These are phyloP conservation scores for Dujonia santamariae DNA, from an alignment of 1,139 yeast genomes.

Conservation along the genomic window DNA sequence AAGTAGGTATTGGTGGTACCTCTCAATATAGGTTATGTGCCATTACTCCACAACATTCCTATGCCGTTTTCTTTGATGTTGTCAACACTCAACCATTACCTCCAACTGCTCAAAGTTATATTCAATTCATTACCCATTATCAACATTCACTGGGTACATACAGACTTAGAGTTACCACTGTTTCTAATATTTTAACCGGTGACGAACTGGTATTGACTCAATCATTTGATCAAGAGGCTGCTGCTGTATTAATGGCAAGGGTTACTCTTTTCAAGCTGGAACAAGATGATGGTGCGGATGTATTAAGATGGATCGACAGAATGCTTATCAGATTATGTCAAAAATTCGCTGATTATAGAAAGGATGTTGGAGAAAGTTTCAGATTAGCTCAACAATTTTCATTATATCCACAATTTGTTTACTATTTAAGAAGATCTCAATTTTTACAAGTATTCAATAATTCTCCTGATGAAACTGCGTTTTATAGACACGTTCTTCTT, in stretches of 20 bases:
- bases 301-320: conserved; percentile 50
- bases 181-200: conserved; percentile 60
- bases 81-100: conserved; percentile 50
- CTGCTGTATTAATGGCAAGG: conserved; percentile 94
- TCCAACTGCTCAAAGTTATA: conserved; percentile 52
- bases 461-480: conserved; percentile 98
- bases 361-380: conserved; percentile 45
- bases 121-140: conserved; percentile 73
- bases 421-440: conserved; percentile 94
- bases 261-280: conserved; percentile 89
- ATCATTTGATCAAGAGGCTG: conserved; percentile 98
- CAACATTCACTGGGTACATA: conserved; percentile 80
- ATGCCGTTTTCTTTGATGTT: conserved; percentile 86
- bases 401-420: conserved; percentile 89
- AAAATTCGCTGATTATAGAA: conserved; percentile 50
- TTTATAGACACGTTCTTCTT: conserved; percentile 87
- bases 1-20: conserved; percentile 91
- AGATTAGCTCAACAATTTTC: conserved; percentile 47
- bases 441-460: conserved; percentile 95
- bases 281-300: conserved; percentile 57
- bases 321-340: conserved; percentile 51
- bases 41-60: conserved; percentile 81
- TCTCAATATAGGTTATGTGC: conserved; percentile 84
- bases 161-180: conserved; percentile 88
- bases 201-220: conserved; percentile 50